These are phyloP conservation scores for Fistulifera pelliculosa DNA, from an alignment of 108 stramenopile species.

Conservation along the genomic window DNA sequence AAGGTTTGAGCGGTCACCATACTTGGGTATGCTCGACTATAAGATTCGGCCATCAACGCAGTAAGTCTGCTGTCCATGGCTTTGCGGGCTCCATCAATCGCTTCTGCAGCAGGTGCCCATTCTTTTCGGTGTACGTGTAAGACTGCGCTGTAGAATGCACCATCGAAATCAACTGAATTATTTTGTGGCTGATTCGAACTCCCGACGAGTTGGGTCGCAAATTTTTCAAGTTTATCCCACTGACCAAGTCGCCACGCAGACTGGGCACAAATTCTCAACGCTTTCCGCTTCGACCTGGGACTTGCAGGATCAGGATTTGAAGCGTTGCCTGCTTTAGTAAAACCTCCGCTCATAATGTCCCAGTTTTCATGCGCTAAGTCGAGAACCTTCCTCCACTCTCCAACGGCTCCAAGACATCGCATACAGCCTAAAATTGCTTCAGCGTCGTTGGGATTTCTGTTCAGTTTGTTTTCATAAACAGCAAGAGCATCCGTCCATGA, in stretches of 20 bases:
- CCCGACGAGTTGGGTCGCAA: constrained; percentile 46
- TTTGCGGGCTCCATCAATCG: constrained; percentile 75
- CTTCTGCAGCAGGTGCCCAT: constrained; percentile 64
- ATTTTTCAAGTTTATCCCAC: constrained; percentile 90
- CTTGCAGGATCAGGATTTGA: background rate
- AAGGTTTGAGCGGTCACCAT: constrained; percentile 81
- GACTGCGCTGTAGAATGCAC: constrained; percentile 90
- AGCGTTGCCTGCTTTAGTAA: background rate
- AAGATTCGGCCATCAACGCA: constrained; percentile 86
- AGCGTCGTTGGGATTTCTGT: constrained; percentile 62
- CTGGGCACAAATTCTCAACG: constrained; percentile 77
- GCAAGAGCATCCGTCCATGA: constrained; percentile 83
- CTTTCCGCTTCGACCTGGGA: constrained; percentile 47
- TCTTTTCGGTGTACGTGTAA: constrained; percentile 79
- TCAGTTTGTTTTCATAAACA: constrained; percentile 80
- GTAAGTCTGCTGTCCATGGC: constrained; percentile 89
- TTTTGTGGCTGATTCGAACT: background rate
- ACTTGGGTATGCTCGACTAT: constrained; percentile 16
- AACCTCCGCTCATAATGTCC: constrained; percentile 1
- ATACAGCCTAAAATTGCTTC: constrained; percentile 87
- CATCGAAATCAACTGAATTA: constrained; percentile 67
- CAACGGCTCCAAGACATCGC: constrained; percentile 91
- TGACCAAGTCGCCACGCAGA: constrained; percentile 88
- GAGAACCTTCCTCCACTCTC: constrained; percentile 86
- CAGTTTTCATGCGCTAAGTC: constrained; percentile 74